These are phyloP conservation scores for Metarhizium brunneum DNA, from an alignment of 2,329 filamentous ascomycete species.

Conservation along the genomic window DNA sequence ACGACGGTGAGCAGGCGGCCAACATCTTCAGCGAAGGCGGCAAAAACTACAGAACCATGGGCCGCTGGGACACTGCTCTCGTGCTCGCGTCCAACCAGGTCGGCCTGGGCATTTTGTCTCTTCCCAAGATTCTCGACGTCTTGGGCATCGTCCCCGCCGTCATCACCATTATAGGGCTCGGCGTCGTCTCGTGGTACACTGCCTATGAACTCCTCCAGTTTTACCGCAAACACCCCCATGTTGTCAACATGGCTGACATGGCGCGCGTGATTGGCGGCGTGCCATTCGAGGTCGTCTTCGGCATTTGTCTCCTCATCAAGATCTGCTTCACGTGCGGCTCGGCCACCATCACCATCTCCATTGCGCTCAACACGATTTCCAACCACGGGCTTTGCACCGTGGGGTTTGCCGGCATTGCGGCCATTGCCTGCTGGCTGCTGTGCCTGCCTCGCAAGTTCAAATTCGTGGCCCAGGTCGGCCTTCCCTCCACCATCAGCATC, in stretches of 20 bases:
- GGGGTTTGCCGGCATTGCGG: slow-evolving; percentile 53
- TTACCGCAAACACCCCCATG: slow-evolving; percentile 57
- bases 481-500: slow-evolving; percentile 24
- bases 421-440: slow-evolving; percentile 51
- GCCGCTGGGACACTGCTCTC: slow-evolving; percentile 23
- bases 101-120: slow-evolving; percentile 48
- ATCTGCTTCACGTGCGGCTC: slow-evolving; percentile 63
- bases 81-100: slow-evolving; percentile 25
- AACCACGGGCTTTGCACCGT: slow-evolving; percentile 55
- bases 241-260: slow-evolving; percentile 65
- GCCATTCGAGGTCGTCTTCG: slow-evolving; percentile 16
- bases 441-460: slow-evolving; percentile 60
- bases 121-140: slow-evolving; percentile 60
- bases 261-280: slow-evolving; percentile 38
- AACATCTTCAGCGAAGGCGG: slow-evolving; percentile 21
- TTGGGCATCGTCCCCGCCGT: slow-evolving; percentile 59
- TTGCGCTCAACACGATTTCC: slow-evolving; percentile 61
- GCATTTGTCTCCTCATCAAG: slow-evolving; percentile 60
- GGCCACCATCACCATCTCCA: slow-evolving; percentile 56
- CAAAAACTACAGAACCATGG: slow-evolving; percentile 24
- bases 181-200: slow-evolving; percentile 55
- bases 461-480: slow-evolving; percentile 21
- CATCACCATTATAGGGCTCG: slow-evolving; percentile 55
- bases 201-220: slow-evolving; percentile 50
- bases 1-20: slow-evolving; percentile 6